Percentiles rank a stretch among this genome's conserved stretches.
Conservation (phyloP, 2,329 filamentous ascomycete genomes). For the Penicillium sp. region DNA sequence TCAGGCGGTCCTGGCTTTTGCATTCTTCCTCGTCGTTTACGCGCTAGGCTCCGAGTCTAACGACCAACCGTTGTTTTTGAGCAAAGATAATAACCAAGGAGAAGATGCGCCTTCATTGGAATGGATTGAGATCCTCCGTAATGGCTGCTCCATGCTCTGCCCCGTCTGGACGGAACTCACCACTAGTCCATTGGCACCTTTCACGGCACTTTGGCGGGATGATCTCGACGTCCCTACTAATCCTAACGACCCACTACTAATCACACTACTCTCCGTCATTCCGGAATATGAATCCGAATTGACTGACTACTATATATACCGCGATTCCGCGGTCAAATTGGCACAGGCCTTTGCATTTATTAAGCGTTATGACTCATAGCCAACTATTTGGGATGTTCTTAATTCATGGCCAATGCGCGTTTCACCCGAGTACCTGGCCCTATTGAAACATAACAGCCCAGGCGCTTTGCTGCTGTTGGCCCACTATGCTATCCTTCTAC, state of each 20-base stretch:
- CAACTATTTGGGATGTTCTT: no score
- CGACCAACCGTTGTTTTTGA: slow-evolving; percentile 19
- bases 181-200: slow-evolving; percentile 8
- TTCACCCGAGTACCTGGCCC: no score
- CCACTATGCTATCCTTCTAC: no score
- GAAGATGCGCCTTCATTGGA: slow-evolving; percentile 1
- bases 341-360: slow-evolving; percentile 9
- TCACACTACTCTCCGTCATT: slow-evolving; percentile 5
- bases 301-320: slow-evolving; percentile 2
- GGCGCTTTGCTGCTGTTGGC: no score
- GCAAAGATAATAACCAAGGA: not conserved
- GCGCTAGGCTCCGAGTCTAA: slow-evolving; percentile 14
- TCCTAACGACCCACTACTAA: slow-evolving; percentile 3
- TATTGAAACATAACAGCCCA: no score
- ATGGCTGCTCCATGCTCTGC: slow-evolving; percentile 21
- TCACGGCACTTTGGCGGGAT: slow-evolving; percentile 29
- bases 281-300: not conserved
- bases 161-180: slow-evolving; percentile 18
- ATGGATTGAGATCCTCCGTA: slow-evolving; percentile 23
- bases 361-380: not conserved
- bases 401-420: no score
- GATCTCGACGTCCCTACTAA: slow-evolving; percentile 10
- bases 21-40: slow-evolving; percentile 19
- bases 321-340: slow-evolving; percentile 2
- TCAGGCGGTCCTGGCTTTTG: slow-evolving; percentile 18